A percentile compares a stretch with the other conserved stretches of the same genome.
Evolutionary conservation across 306 rosid species (phyloP).

Genomic region (Vigna angularis): DNA sequence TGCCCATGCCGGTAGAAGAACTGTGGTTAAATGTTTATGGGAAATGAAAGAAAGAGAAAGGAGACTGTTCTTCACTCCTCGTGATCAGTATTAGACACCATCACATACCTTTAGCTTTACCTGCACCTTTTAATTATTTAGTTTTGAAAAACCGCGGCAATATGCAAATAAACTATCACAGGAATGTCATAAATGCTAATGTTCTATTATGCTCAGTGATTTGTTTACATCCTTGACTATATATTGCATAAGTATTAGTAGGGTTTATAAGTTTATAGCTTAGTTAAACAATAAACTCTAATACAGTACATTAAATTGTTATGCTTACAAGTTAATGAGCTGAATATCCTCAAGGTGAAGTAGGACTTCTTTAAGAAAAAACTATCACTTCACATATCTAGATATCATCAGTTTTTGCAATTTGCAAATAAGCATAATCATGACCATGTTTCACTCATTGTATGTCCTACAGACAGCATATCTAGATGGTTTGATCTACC

Average conservation of each 20-base stretch:
- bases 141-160: background rate
- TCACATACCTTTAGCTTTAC: conserved; percentile 13
- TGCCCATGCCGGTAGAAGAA: conserved; percentile 36
- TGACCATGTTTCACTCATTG: background rate
- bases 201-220: background rate
- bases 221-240: background rate
- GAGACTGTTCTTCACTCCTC: conserved; percentile 9
- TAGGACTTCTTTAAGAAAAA: background rate
- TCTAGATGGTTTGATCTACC: background rate
- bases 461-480: background rate
- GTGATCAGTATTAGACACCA: conserved; percentile 4
- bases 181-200: background rate
- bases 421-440: background rate
- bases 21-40: conserved; percentile 5
- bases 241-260: background rate
- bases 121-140: background rate
- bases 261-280: no score
- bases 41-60: conserved; percentile 15
- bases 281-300: background rate
- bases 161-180: background rate
- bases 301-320: background rate
- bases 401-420: no score
- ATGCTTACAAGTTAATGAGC: background rate
- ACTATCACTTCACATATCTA: no score
- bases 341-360: background rate